Percentiles rank a stretch among this genome's conserved stretches.
phyloP scores from a whole-genome alignment of 2,329 filamentous ascomycete species.

The Fusarium humuli region DNA sequence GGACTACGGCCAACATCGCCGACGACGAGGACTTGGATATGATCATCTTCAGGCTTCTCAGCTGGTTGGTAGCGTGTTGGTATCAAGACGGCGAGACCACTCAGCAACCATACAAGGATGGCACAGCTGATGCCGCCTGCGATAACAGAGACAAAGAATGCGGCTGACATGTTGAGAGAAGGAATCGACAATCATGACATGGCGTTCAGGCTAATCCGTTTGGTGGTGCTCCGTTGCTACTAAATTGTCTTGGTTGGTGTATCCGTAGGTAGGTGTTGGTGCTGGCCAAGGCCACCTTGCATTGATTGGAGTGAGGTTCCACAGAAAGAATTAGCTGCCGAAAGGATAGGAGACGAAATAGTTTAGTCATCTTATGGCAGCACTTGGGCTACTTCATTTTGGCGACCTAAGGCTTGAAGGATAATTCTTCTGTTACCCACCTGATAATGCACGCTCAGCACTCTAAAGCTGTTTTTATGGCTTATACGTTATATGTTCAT shows the following conservation, averaged over 20 bases:
- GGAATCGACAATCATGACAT: conserved; percentile 23
- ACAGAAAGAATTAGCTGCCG: conserved; percentile 8
- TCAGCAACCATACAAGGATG: conserved; percentile 44
- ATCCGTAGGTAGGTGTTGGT: conserved; percentile 8
- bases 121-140: conserved; percentile 52
- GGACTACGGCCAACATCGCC: conserved; percentile 96
- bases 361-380: background rate
- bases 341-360: background rate
- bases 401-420: background rate
- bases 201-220: conserved; percentile 18
- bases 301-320: conserved; percentile 26
- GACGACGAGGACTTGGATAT: conserved; percentile 86
- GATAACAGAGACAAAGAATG: conserved; percentile 52
- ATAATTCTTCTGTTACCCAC: background rate
- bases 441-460: background rate
- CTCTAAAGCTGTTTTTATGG: background rate
- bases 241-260: conserved; percentile 3
- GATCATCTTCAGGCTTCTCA: conserved; percentile 53
- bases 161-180: conserved; percentile 35
- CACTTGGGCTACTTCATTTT: background rate
- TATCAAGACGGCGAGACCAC: conserved; percentile 40
- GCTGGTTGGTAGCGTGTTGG: conserved; percentile 54
- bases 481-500: background rate
- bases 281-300: conserved; percentile 37
- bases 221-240: conserved; percentile 16